phyloP scores from a whole-genome alignment of 768 basidiomycete genomes.

The Candolleomyces eurysporus region DNA sequence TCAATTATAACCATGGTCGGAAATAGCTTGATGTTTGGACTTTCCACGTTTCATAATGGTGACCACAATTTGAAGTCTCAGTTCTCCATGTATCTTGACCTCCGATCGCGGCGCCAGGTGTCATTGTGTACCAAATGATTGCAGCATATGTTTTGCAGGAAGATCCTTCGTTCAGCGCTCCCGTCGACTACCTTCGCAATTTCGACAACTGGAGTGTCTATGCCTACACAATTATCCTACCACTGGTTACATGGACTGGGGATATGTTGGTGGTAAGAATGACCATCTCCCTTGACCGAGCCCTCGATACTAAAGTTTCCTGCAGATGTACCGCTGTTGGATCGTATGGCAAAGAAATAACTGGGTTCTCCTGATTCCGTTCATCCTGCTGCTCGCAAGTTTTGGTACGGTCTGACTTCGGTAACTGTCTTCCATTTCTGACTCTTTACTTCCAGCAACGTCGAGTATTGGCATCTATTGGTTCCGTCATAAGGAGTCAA shows the following conservation, averaged over 20 bases:
- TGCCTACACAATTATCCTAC: background rate
- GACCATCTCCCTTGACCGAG: background rate
- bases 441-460: background rate
- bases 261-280: background rate
- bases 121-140: background rate
- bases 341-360: background rate
- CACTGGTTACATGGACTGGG: background rate
- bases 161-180: background rate
- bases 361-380: background rate
- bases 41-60: background rate
- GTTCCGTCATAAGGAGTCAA: background rate
- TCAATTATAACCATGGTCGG: background rate
- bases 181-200: background rate
- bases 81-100: background rate
- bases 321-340: background rate
- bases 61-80: background rate
- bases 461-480: background rate
- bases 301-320: background rate
- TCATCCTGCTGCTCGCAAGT: background rate
- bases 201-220: background rate
- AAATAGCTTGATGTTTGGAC: background rate
- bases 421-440: background rate
- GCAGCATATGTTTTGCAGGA: background rate
- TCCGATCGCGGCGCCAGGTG: background rate
- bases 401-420: background rate